Evolutionary conservation across 1,284 basidiomycete species (phyloP), one percentile per base, ranked within the genome.

Genomic region (Sporisorium reilianum): DNA sequence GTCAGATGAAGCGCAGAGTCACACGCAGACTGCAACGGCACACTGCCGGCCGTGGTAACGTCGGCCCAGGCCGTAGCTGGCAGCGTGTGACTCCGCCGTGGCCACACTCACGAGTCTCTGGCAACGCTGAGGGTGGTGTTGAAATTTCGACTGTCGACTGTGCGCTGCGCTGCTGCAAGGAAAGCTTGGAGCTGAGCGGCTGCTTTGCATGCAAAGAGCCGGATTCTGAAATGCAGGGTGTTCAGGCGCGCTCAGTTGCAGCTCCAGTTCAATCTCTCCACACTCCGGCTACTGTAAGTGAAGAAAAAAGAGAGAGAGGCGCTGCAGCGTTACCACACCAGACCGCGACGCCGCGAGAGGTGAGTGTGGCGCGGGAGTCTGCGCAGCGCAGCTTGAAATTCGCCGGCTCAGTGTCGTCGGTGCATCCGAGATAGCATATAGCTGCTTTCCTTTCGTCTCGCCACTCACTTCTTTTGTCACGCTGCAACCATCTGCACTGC

Each of bases 221-320:
- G 18, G 11, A 20, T 38, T 38, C 9, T 41, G 38, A 38, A 45
- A 55, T 56, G 55, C 55, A 56, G 55, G 55, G 55, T 56, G 25
- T 48, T 11, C 45, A 34, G n/a, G 42, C 41, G 30, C 52, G 40
- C 50, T 25, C 16, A 41, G 36, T 23, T 49, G 30, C 34, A 36
- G 32, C 49, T 49, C 26, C 9, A 20, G n/a, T n/a, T 49, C n/a
- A n/a, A 44, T 9, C 20, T 45, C 44, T n/a, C 28, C 32, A 22
- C 30, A 22, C 50, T 38, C 30, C 32, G 22, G 18, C 20, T 26
- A n/a, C n/a, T n/a, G n/a, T n/a, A n/a, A n/a, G n/a, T n/a, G n/a
- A 55, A 8, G n/a, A 3, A 41, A 41, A 11, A 8, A 14, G 34
- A 38, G 16, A 38, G 8, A 38, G 18, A 38, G 12, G 7, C 5